phyloP scores from a whole-genome alignment of 177 flowering plant species.

The Vitis hybrid region DNA sequence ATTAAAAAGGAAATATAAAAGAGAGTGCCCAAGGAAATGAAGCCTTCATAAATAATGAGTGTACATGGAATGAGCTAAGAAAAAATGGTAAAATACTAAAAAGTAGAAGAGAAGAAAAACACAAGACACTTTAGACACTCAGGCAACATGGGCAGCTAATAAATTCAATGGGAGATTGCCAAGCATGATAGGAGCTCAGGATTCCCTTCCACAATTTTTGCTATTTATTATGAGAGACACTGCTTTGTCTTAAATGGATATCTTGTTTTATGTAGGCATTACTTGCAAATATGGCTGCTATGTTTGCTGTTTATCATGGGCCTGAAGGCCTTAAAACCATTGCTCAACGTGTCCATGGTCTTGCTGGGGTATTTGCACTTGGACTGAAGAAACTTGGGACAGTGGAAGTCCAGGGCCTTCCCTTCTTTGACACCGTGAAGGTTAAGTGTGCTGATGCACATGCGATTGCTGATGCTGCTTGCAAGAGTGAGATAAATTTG shows the following conservation, averaged over 20 bases:
- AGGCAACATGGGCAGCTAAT: no score
- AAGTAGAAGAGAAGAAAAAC: not conserved
- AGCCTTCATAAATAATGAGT: no score
- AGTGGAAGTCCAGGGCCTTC: conserved; percentile 74
- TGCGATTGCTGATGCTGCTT: conserved; percentile 75
- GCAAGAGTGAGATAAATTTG: conserved; percentile 71
- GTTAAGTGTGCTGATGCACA: conserved; percentile 72
- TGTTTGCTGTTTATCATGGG: conserved; percentile 98
- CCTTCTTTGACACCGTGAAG: conserved; percentile 97
- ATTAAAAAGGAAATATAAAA: no score
- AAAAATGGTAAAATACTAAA: no score
- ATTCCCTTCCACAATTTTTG: not conserved
- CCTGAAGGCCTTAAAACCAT: conserved; percentile 92
- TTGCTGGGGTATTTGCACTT: conserved; percentile 76
- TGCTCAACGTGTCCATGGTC: conserved; percentile 87
- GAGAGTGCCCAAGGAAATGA: no score
- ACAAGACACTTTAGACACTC: no score
- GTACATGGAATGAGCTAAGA: no score
- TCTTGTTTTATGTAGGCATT: conserved; percentile 58
- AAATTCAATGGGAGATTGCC: no score
- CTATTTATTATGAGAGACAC: not conserved
- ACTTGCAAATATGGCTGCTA: conserved; percentile 99
- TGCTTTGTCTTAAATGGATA: conserved; percentile 8
- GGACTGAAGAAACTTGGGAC: conserved; percentile 87
- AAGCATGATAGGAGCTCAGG: no score